Evolutionary conservation across 2,329 filamentous ascomycete species (phyloP).

Genomic region (Alternaria consortialis): DNA sequence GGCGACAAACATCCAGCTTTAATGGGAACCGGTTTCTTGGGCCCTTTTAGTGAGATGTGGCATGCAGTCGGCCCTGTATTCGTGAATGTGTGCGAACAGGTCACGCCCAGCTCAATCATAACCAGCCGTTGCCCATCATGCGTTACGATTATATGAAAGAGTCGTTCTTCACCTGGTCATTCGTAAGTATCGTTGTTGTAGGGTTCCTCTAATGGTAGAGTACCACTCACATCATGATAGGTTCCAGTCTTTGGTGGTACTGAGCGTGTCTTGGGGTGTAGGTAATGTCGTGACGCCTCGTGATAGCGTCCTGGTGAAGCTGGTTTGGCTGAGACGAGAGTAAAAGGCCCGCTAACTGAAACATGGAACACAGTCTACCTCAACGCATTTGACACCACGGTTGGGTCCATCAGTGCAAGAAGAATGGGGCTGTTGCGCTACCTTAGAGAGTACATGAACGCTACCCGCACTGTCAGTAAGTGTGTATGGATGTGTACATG

Average conservation of each 20-base stretch:
- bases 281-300: slow-evolving; percentile 13
- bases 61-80: slow-evolving; percentile 47
- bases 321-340: slow-evolving; percentile 3
- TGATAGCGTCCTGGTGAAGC: not conserved
- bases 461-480: slow-evolving; percentile 34
- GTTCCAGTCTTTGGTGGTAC: slow-evolving; percentile 53
- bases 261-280: slow-evolving; percentile 41
- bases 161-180: slow-evolving; percentile 56
- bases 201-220: not conserved
- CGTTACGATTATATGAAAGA: slow-evolving; percentile 43
- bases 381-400: slow-evolving; percentile 50
- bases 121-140: slow-evolving; percentile 42
- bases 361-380: slow-evolving; percentile 33
- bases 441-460: slow-evolving; percentile 48
- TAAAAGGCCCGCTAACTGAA: slow-evolving; percentile 24
- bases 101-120: slow-evolving; percentile 37
- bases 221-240: slow-evolving; percentile 2
- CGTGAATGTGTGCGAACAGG: slow-evolving; percentile 42
- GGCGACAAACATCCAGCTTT: slow-evolving; percentile 42
- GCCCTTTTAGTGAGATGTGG: slow-evolving; percentile 53
- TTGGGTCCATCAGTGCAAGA: slow-evolving; percentile 49
- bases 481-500: not conserved
- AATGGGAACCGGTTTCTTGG: slow-evolving; percentile 45
- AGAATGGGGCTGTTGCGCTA: slow-evolving; percentile 53
- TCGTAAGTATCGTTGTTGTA: slow-evolving; percentile 24